Evolutionary conservation across 108 stramenopile species (phyloP).

Genomic region (Conticribra weissflogii): DNA sequence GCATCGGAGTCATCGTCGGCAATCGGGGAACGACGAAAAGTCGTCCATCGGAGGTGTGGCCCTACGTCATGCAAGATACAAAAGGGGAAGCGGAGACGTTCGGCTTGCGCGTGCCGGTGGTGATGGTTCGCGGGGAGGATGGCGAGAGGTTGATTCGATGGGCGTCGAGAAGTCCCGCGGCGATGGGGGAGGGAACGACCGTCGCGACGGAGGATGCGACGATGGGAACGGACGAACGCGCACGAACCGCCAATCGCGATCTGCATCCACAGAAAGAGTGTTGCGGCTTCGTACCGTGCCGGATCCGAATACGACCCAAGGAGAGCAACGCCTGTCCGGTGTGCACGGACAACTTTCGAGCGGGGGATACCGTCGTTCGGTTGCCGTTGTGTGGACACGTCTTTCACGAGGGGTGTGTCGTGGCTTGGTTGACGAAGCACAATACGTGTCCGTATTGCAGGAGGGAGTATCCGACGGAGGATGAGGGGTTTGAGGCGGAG

Average conservation of each 20-base stretch:
- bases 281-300: conserved; percentile 25
- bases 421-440: conserved; percentile 75
- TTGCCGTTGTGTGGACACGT: conserved; percentile 78
- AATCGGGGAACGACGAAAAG: conserved; percentile 58
- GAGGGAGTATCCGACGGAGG: conserved; percentile 83
- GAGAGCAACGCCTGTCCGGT: conserved; percentile 64
- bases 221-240: neutral
- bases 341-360: conserved; percentile 62
- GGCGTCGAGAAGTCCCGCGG: no score
- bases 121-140: conserved; percentile 74
- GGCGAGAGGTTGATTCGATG: conserved; percentile 36
- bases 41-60: conserved; percentile 56
- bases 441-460: conserved; percentile 90
- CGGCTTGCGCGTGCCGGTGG: conserved; percentile 69
- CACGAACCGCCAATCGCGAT: conserved; percentile 5
- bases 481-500: conserved; percentile 77
- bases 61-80: conserved; percentile 88
- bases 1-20: conserved; percentile 66
- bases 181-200: no score
- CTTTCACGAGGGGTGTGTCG: conserved; percentile 84
- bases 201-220: no score
- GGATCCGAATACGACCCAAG: conserved; percentile 25
- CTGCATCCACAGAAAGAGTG: no score
- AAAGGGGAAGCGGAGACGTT: conserved; percentile 50
- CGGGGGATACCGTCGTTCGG: conserved; percentile 63